Conservation (phyloP, 768 basidiomycete species). For the Pilatotrama ljubarskyi region DNA sequence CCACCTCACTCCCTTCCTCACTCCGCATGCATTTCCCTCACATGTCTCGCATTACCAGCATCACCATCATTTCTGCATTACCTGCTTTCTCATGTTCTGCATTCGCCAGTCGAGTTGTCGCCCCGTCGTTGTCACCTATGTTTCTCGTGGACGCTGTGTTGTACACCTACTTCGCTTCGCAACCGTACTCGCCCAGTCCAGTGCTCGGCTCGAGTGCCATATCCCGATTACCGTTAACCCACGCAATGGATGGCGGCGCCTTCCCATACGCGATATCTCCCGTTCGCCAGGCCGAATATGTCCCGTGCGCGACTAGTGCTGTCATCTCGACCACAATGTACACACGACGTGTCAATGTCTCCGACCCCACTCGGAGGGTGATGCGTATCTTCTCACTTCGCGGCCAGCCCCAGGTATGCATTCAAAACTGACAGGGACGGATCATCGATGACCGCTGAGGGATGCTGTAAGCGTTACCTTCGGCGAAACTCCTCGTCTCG, state of each 20-base stretch:
- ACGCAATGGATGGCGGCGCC: constrained; percentile 13
- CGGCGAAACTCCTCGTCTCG: neutral
- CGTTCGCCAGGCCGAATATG: neutral
- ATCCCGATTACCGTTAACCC: neutral
- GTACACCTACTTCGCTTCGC: constrained; percentile 7
- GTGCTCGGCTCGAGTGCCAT: constrained; percentile 4
- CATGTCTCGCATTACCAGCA: neutral
- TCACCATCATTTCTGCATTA: constrained; percentile 2
- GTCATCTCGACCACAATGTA: neutral
- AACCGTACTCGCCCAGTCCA: neutral
- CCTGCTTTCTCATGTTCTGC: constrained; percentile 5
- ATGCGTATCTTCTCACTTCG: neutral
- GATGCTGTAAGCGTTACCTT: constrained; percentile 10
- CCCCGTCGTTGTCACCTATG: constrained; percentile 8
- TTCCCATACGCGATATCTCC: neutral
- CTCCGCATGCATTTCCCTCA: constrained; percentile 6
- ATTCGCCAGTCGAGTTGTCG: constrained; percentile 1
- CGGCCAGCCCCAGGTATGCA: neutral
- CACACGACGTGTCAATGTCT: constrained; percentile 3
- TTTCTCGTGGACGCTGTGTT: constrained; percentile 12
- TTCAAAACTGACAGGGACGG: neutral
- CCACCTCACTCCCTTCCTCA: constrained; percentile 1
- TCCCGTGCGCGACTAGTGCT: neutral
- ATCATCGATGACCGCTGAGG: neutral
- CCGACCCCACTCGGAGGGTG: constrained; percentile 4